Evolutionary conservation across 805 yeast species (phyloP).

Genomic region (Hanseniaspora vineae): DNA sequence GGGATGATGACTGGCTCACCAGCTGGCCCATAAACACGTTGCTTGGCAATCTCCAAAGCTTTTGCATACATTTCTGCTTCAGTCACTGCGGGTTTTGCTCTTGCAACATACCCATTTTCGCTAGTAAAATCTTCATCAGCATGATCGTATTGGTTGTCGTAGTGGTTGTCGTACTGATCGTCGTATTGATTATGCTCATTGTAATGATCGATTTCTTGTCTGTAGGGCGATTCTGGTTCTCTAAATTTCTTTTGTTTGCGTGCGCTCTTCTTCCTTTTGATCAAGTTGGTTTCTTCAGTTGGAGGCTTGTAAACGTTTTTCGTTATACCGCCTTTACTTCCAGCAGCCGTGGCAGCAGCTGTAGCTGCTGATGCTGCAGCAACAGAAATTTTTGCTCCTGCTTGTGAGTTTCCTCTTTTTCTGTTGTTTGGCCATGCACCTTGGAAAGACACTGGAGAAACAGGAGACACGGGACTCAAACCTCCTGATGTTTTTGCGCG

Average conservation of each 20-base stretch:
- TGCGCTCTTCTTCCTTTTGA: no score
- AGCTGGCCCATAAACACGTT: neutral
- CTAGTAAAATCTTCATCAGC: neutral
- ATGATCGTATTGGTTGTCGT: no score
- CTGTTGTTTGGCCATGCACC: no score
- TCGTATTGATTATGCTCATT: no score
- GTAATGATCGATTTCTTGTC: no score
- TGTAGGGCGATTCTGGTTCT: no score
- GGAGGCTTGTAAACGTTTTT: neutral
- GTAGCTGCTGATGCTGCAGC: neutral
- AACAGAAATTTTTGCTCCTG: neutral
- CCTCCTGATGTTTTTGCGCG: no score
- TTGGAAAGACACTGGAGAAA: no score
- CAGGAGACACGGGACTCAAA: no score
- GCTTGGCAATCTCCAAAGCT: slow-evolving; percentile 41
- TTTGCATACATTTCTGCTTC: slow-evolving; percentile 43
- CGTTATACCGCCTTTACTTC: neutral
- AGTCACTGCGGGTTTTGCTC: slow-evolving; percentile 9
- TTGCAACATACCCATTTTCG: neutral
- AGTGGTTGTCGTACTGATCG: no score
- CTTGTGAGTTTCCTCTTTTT: neutral
- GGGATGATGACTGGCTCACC: neutral
- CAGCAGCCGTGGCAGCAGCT: neutral
- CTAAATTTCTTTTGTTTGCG: no score
- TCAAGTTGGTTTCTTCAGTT: neutral